A percentile compares a stretch with the other conserved stretches of the same genome.
Evolutionary conservation across 1,284 basidiomycete species (phyloP).

Genomic region (Pseudozyma hubeiensis): DNA sequence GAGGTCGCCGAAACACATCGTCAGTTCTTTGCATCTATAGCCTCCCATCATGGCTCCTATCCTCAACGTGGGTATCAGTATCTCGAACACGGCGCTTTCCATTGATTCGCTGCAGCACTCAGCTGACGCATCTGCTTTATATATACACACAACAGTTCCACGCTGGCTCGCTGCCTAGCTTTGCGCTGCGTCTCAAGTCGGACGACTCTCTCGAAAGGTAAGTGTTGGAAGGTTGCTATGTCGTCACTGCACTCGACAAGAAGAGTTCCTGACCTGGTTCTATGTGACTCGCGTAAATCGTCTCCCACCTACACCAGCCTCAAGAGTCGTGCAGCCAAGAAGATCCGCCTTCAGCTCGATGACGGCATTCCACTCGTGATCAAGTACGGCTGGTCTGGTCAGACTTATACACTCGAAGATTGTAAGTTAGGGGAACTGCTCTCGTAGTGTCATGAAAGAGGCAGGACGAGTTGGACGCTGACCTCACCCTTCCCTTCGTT

Average conservation of each 20-base stretch:
- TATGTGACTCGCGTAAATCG: not conserved
- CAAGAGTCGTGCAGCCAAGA: conserved; percentile 58
- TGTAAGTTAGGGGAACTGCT: conserved; percentile 28
- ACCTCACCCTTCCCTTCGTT: not conserved
- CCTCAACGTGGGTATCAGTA: conserved; percentile 59
- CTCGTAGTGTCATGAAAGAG: not conserved
- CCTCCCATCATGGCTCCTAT: conserved; percentile 57
- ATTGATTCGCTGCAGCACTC: not conserved
- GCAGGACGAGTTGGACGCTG: not conserved
- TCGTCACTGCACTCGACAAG: no score
- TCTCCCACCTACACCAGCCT: conserved; percentile 20
- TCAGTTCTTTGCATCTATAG: conserved; percentile 1
- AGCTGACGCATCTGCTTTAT: conserved; percentile 2
- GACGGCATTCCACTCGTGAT: conserved; percentile 63
- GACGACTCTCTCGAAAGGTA: conserved; percentile 59
- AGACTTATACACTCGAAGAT: conserved; percentile 65
- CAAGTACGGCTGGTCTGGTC: conserved; percentile 61
- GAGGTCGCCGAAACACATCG: conserved; percentile 1
- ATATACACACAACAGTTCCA: conserved; percentile 50
- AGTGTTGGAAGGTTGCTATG: conserved; percentile 1
- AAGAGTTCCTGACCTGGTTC: no score
- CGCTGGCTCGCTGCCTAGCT: conserved; percentile 64
- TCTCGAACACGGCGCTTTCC: not conserved
- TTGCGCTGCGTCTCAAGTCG: conserved; percentile 62
- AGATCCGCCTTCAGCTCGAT: conserved; percentile 59